These are phyloP conservation scores for Phragmites australis DNA, from an alignment of 176 grass and related monocot species.

Conservation along the genomic window DNA sequence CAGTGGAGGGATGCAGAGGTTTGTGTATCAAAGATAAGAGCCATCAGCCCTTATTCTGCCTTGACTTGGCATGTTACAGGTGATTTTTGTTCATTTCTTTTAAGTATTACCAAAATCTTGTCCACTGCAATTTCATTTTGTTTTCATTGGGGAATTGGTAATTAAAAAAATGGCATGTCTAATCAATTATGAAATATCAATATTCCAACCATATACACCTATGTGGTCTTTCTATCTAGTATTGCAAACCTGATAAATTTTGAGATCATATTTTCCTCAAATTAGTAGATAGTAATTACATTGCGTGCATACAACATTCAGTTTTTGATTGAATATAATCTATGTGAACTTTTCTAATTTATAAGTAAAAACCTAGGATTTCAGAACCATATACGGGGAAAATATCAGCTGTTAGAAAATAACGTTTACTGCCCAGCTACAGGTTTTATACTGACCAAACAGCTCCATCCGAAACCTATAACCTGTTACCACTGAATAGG, in stretches of 20 bases:
- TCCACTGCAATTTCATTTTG: not conserved
- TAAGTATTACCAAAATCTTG: not conserved
- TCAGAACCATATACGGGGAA: not conserved
- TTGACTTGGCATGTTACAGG: constrained; percentile 82
- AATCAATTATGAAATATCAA: not conserved
- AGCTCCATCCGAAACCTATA: too few species aligned
- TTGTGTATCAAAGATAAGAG: constrained; percentile 72
- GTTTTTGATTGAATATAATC: not conserved
- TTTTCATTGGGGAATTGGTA: not conserved
- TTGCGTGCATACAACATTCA: constrained; percentile 14
- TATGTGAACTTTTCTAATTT: not conserved
- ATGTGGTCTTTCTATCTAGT: not conserved
- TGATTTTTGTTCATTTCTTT: constrained; percentile 40
- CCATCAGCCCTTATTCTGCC: constrained; percentile 56
- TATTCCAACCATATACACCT: not conserved
- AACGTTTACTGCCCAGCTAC: too few species aligned
- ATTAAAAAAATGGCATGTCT: not conserved
- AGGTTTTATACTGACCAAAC: too few species aligned
- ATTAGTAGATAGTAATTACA: constrained; percentile 4
- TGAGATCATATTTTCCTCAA: not conserved
- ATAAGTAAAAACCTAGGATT: not conserved
- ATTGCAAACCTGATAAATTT: not conserved
- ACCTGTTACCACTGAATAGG: not conserved
- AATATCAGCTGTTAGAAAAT: too few species aligned
- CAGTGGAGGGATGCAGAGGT: constrained; percentile 83